Conservation (phyloP, 306 rosid species). For the Inga oerstediana region DNA sequence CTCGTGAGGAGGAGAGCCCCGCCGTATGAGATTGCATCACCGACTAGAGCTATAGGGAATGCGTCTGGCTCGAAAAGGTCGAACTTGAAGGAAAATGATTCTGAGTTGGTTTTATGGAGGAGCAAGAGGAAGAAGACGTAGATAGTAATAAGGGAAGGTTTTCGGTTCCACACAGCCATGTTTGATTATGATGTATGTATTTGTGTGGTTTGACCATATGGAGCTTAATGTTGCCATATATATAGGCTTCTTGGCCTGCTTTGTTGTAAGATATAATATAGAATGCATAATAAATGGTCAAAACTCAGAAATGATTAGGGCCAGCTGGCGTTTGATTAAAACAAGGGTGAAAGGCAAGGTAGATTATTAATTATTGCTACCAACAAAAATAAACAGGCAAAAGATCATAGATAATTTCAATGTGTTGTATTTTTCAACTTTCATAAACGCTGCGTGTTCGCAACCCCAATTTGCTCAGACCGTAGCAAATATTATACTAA, state of each 20-base stretch:
- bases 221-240: neutral
- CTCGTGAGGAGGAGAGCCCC: slow-evolving; percentile 16
- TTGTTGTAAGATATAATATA: neutral
- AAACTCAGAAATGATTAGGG: neutral
- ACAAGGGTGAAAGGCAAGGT: neutral
- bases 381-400: neutral
- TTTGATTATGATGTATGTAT: neutral
- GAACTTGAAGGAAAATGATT: slow-evolving; percentile 27
- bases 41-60: neutral
- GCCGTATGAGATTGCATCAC: neutral
- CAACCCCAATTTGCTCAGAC: no score
- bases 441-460: neutral
- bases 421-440: neutral
- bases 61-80: neutral
- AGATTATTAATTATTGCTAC: neutral
- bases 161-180: neutral
- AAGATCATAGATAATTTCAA: neutral
- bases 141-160: neutral
- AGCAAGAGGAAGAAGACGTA: neutral
- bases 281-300: neutral
- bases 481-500: no score
- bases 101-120: slow-evolving; percentile 1
- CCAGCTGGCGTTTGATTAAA: neutral
- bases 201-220: neutral
- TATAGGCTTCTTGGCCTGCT: neutral